Evolutionary conservation across 768 basidiomycete species (phyloP).

Genomic region (Hypholoma sublateritium): DNA sequence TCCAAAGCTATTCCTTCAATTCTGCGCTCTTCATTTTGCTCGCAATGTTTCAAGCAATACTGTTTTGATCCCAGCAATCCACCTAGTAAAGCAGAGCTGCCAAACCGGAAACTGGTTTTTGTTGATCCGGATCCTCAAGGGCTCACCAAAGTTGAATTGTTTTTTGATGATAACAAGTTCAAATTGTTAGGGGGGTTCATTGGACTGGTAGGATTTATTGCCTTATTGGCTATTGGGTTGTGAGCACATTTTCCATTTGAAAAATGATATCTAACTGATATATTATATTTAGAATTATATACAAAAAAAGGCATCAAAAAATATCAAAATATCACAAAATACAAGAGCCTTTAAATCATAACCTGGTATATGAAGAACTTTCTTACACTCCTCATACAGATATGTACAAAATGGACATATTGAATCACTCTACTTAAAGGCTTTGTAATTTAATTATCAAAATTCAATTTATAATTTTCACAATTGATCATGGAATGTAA

Average conservation of each 20-base stretch:
- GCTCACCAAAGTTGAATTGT: conserved; percentile 37
- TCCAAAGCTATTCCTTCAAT: conserved; percentile 33
- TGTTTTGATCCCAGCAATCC: conserved; percentile 51
- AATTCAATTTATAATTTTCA: no score
- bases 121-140: conserved; percentile 57
- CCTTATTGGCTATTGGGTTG: conserved; percentile 34
- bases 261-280: neutral
- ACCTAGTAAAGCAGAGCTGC: conserved; percentile 42
- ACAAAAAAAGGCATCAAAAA: neutral
- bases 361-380: neutral
- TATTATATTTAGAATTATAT: neutral
- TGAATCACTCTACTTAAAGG: neutral
- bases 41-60: conserved; percentile 52
- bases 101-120: conserved; percentile 43
- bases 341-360: neutral
- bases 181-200: conserved; percentile 48
- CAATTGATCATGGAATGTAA: no score
- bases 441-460: no score
- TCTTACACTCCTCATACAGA: neutral
- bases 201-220: conserved; percentile 42
- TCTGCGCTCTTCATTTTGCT: conserved; percentile 39
- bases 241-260: conserved; percentile 26
- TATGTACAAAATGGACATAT: neutral
- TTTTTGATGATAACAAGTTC: conserved; percentile 45
- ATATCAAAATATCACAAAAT: neutral